A percentile compares a stretch with the other conserved stretches of the same genome.
phyloP scores from a whole-genome alignment of 1,284 basidiomycete species.

The Quambalaria eucalypti region DNA sequence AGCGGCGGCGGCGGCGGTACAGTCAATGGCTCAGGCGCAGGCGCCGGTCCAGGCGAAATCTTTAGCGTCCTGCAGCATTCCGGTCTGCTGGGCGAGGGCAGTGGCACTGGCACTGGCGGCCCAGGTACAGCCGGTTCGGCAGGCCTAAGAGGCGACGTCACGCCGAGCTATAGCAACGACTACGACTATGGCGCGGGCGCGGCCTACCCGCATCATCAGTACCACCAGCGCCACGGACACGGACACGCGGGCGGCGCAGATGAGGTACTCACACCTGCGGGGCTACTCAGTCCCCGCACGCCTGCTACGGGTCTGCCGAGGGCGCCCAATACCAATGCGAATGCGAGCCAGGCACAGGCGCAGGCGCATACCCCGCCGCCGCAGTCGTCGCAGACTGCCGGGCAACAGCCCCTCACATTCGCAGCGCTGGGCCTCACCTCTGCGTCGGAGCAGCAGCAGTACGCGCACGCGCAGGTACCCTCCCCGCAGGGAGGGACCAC shows the following conservation, averaged over 20 bases:
- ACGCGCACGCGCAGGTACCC: neutral
- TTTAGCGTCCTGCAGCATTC: conserved; percentile 60
- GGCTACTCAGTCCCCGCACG: neutral
- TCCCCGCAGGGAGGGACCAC: no score
- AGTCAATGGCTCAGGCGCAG: neutral
- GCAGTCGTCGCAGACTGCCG: neutral
- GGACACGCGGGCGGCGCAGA: no score
- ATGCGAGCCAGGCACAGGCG: neutral
- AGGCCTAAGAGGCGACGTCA: neutral
- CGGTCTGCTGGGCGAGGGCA: neutral
- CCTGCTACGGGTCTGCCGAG: neutral
- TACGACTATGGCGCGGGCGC: no score
- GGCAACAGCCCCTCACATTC: neutral
- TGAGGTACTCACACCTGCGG: neutral
- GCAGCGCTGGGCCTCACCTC: neutral
- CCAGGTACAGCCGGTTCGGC: neutral
- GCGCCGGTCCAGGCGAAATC: conserved; percentile 53
- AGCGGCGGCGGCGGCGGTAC: no score
- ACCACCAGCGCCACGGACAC: no score
- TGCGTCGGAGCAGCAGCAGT: neutral
- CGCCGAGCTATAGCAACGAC: neutral
- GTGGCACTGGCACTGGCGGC: neutral
- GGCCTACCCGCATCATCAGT: no score
- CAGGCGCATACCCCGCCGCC: neutral
- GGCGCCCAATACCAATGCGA: no score